phyloP scores from a whole-genome alignment of 2,329 filamentous ascomycete species.

The Cadophora luteo-olivacea region DNA sequence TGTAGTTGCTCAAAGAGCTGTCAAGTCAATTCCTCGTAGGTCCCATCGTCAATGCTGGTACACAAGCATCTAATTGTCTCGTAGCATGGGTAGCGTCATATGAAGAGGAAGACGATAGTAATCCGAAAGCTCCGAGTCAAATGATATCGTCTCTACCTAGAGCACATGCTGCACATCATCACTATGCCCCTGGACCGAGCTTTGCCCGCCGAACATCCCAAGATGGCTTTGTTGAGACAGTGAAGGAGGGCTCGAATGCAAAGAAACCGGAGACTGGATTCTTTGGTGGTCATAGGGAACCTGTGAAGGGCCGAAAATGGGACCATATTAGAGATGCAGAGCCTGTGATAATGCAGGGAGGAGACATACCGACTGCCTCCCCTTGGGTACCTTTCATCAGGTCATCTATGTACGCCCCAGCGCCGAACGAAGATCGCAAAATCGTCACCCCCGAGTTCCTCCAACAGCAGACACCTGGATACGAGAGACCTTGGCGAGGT shows the following conservation, averaged over 20 bases:
- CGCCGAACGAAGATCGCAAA: conserved; percentile 37
- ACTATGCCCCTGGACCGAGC: conserved; percentile 33
- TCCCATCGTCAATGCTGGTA: neutral
- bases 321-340: conserved; percentile 45
- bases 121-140: conserved; percentile 31
- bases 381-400: conserved; percentile 43
- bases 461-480: conserved; percentile 43
- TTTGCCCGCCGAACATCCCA: conserved; percentile 38
- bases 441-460: conserved; percentile 42
- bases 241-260: conserved; percentile 36
- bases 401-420: conserved; percentile 43
- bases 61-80: neutral
- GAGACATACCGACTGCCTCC: conserved; percentile 33
- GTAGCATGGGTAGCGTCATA: conserved; percentile 46
- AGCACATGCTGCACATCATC: conserved; percentile 42
- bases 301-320: conserved; percentile 45
- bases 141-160: conserved; percentile 37
- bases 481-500: conserved; percentile 45
- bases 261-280: conserved; percentile 42
- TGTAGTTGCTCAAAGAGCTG: conserved; percentile 35
- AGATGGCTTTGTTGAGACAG: conserved; percentile 44
- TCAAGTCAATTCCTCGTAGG: conserved; percentile 43
- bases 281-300: conserved; percentile 43
- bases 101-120: conserved; percentile 39
- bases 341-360: conserved; percentile 44